Base-by-base conservation (phyloP, 1,139 yeast genomes). In the Scheffersomyces titani region DNA sequence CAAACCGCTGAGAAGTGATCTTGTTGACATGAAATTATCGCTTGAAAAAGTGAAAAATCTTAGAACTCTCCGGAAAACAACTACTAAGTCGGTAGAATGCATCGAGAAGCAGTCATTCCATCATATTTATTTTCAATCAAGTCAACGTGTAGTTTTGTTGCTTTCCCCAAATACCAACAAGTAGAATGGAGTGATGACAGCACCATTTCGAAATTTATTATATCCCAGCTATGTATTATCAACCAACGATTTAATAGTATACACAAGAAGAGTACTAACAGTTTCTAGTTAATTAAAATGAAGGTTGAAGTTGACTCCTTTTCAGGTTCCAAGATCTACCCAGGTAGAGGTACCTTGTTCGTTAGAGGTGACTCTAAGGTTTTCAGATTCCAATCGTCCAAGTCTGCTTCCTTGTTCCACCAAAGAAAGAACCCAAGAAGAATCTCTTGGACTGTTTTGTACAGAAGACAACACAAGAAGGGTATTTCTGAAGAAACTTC, bases 361-460 rank as follows among this genome's bases (percentile, higher is more conserved):
- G 94, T 94, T 83, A 93, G 99, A 86, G 98, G 98, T 75, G 99
- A 94, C 92, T 92, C 98, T 77, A 94, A 94, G 87, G 83, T 93
- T 77, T 94, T 94, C 97, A 92, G 99, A 89, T 94, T 96, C 96
- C 96, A 90, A 83, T 89, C 92, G 80, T 91, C 98, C 71, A 96
- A 94, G 86, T 87, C 97, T 77, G 96, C 97, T 75, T 92, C 99
- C 78, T 89, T 94, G 77, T 94, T 94, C 96, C 88, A 89, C 78
- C 99, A 96, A 88, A 92, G 98, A 89, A 94, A 94, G 96, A 94
- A 96, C 93, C 99, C 99, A 85, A 92, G 99, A 89, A 91, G 97
- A 89, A 88, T 94, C 78, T 89, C 98, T 69, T 94, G 99, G 99
- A 94, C 99, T 70, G 98, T 93, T 76, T 88, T 94, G 75, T 94